These are phyloP conservation scores for Pythium biforme DNA, from an alignment of 352 stramenopile species.

Conservation along the genomic window DNA sequence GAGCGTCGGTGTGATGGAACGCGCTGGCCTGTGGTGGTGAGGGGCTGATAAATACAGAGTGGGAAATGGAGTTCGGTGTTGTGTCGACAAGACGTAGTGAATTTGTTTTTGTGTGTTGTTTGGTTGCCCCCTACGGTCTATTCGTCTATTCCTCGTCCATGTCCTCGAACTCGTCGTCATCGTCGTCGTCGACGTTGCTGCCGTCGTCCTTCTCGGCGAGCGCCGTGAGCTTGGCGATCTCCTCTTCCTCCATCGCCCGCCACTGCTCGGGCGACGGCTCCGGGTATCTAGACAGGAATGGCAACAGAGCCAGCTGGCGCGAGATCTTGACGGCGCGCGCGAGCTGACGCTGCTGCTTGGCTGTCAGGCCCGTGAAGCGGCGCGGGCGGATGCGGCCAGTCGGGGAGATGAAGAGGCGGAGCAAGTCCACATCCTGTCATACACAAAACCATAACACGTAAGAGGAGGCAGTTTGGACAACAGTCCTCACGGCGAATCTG, in stretches of 20 bases:
- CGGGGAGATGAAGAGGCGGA: conserved; percentile 81
- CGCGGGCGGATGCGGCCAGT: conserved; percentile 80
- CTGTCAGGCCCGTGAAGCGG: conserved; percentile 76
- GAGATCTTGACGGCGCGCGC: conserved; percentile 76
- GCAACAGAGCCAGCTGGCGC: conserved; percentile 70
- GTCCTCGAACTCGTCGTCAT: conserved; percentile 70
- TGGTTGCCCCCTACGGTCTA: conserved; percentile 24
- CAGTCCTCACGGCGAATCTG: too few relatives aligned
- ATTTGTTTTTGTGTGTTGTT: conserved; percentile 16
- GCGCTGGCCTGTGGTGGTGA: too few relatives aligned
- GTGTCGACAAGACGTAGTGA: conserved; percentile 28
- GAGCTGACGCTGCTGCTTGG: conserved; percentile 84
- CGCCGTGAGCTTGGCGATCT: conserved; percentile 57
- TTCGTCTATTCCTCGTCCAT: conserved; percentile 46
- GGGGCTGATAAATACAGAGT: not conserved
- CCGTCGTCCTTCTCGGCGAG: conserved; percentile 57
- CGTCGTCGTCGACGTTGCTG: conserved; percentile 47
- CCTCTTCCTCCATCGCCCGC: conserved; percentile 78
- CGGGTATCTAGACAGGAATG: conserved; percentile 78
- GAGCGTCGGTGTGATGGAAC: too few relatives aligned
- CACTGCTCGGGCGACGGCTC: conserved; percentile 80
- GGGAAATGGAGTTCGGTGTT: not conserved
- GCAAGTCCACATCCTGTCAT: conserved; percentile 61
- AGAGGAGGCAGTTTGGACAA: not conserved
- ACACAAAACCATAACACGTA: conserved; percentile 1